Evolutionary conservation across 2,329 filamentous ascomycete species (phyloP).

Genomic region (Ceratocystis destructans): DNA sequence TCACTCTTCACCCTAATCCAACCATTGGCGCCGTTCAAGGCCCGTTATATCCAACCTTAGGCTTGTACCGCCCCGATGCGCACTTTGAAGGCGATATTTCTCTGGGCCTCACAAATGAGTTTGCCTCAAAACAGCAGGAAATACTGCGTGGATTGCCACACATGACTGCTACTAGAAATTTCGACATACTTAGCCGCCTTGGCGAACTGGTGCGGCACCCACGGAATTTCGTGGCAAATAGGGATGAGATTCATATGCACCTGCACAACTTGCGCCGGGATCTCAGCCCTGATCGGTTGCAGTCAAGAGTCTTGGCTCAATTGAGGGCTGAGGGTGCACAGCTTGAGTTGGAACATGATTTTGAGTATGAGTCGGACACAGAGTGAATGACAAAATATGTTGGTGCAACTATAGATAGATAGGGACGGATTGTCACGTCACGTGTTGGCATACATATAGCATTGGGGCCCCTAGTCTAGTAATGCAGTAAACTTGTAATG

Average conservation of each 20-base stretch:
- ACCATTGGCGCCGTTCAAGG: constrained; percentile 44
- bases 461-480: too few species aligned
- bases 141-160: neutral
- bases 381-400: constrained; percentile 21
- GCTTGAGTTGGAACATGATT: constrained; percentile 21
- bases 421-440: neutral
- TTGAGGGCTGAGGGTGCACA: constrained; percentile 23
- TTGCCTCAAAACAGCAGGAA: constrained; percentile 7
- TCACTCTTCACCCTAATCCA: constrained; percentile 33
- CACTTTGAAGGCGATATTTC: constrained; percentile 34
- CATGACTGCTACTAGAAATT: neutral
- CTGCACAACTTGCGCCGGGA: constrained; percentile 24
- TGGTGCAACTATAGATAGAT: neutral
- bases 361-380: constrained; percentile 23
- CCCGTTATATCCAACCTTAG: constrained; percentile 34
- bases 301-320: constrained; percentile 19
- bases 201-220: neutral
- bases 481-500: neutral
- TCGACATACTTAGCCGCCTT: neutral
- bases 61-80: constrained; percentile 35
- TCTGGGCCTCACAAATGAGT: neutral
- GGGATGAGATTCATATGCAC: constrained; percentile 21
- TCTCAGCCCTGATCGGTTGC: constrained; percentile 23
- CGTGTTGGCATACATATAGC: neutral
- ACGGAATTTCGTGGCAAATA: neutral